phyloP scores from a whole-genome alignment of 345 rosid genomes.

The rapeseed (Brassica napus) region DNA sequence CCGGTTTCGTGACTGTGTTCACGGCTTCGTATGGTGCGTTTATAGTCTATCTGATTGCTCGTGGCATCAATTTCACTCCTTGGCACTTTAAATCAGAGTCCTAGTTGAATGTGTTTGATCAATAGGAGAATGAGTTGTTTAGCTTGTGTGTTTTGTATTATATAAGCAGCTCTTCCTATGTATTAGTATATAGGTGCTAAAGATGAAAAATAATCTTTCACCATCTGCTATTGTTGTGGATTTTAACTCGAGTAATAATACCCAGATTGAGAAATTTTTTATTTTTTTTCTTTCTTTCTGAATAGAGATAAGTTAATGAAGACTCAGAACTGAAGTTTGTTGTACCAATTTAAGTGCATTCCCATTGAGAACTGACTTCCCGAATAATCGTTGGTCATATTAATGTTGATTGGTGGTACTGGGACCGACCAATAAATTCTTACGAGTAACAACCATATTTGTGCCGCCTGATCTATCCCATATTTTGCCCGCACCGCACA shows the following conservation, averaged over 20 bases:
- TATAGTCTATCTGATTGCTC: constrained; percentile 64
- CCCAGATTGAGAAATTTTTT: neutral
- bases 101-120: constrained; percentile 5
- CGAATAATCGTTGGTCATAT: too few relatives aligned
- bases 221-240: neutral
- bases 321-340: neutral
- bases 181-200: constrained; percentile 2
- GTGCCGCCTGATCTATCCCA: too few relatives aligned
- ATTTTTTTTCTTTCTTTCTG: neutral
- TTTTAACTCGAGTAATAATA: too few relatives aligned
- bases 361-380: too few relatives aligned
- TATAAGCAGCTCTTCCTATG: constrained; percentile 18
- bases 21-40: constrained; percentile 64
- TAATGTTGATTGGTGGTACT: too few relatives aligned
- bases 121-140: neutral
- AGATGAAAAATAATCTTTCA: neutral
- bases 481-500: too few relatives aligned
- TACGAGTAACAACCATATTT: too few relatives aligned
- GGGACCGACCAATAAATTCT: too few relatives aligned
- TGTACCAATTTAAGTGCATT: neutral
- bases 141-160: constrained; percentile 18
- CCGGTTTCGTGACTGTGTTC: constrained; percentile 43
- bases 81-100: constrained; percentile 39
- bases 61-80: constrained; percentile 43
- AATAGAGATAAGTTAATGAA: neutral